These are phyloP conservation scores for Talaromyces trachyspermus DNA, from an alignment of 495 filamentous ascomycete genomes.

Conservation along the genomic window DNA sequence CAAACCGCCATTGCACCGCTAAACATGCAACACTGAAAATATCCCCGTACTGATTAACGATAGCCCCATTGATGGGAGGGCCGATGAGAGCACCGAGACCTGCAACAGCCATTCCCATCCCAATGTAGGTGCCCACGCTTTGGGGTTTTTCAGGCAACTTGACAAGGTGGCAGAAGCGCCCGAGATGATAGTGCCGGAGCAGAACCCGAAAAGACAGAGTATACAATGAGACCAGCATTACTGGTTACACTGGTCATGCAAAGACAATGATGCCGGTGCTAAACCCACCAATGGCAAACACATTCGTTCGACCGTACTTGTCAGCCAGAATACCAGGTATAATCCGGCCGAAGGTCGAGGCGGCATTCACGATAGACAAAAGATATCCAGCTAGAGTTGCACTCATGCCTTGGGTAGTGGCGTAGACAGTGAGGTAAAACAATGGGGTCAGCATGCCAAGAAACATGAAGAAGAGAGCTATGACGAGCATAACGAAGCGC, in stretches of 20 bases:
- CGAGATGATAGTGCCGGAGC: slow-evolving; percentile 37
- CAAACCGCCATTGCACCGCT: slow-evolving; percentile 36
- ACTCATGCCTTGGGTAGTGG: slow-evolving; percentile 47
- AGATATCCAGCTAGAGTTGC: slow-evolving; percentile 49
- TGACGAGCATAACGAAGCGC: slow-evolving; percentile 10
- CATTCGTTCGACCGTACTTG: slow-evolving; percentile 45
- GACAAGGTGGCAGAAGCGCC: slow-evolving; percentile 35
- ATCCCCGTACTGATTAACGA: slow-evolving; percentile 37
- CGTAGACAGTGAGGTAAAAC: slow-evolving; percentile 56
- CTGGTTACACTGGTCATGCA: slow-evolving; percentile 17
- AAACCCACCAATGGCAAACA: slow-evolving; percentile 20
- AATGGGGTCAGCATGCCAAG: slow-evolving; percentile 60
- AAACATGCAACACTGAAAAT: slow-evolving; percentile 33
- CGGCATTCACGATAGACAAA: slow-evolving; percentile 59
- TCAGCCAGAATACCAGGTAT: slow-evolving; percentile 50
- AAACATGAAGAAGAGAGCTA: slow-evolving; percentile 53
- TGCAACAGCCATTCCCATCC: slow-evolving; percentile 41
- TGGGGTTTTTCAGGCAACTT: slow-evolving; percentile 29
- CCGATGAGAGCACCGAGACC: slow-evolving; percentile 41
- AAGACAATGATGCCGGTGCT: slow-evolving; percentile 23
- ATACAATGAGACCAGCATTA: slow-evolving; percentile 27
- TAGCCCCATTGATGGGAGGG: slow-evolving; percentile 44
- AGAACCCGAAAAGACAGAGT: slow-evolving; percentile 25
- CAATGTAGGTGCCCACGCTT: slow-evolving; percentile 48
- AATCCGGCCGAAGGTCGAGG: slow-evolving; percentile 48